Base-by-base conservation (phyloP, 345 rosid species). In the Melaleuca quinquenervia region DNA sequence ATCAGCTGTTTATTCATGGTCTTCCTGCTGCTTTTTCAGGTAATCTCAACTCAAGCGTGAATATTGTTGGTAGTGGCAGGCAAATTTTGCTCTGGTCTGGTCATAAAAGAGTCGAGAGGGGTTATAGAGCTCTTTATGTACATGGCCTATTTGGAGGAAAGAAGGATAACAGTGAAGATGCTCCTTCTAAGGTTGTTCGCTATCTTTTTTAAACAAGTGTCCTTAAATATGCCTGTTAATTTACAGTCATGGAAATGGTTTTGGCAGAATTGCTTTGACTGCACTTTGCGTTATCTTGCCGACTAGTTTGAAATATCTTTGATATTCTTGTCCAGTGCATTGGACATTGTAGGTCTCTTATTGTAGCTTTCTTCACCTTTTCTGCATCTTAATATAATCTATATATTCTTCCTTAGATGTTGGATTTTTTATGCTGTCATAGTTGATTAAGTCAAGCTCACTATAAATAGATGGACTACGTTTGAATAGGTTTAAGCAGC, bases 71-170 rank as follows among this genome's bases (percentile, higher is more conserved):
- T 50, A 89, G 87, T 91, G 76, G 84, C 78, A 56, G 74, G 60
- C 93, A 87, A 88, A 88, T 84, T 29, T 15, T 90, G 52, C 89
- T 88, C 41, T 88, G 85, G 88, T 75, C 92, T 9, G 82, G 76
- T 84, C 86, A 62, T 36, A 89, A 85, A 88, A 90, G 87, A 56
- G 54, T 86, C 82, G 86, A 86, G 82, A 85, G 18, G 9, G 11
- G 52, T 53, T 84, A 84, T 70, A 87, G 91, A 88, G 84, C 92
- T 86, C 88, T 94, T 64, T 91, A 90, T 55, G 93, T 95, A 49
- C 82, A 90, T 90, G 94, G 92, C 84, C 86, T 94, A 20, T 96
- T 96, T 87, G 99, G 99, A 86, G 98, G 97, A 45, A 94, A 94
- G 55, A 95, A 93, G 90, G 95, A 96, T 78, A 90, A 90, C 60